Percentiles rank a stretch among this genome's conserved stretches.
These are phyloP conservation scores for Fomitopsis serialis DNA, from an alignment of 768 basidiomycete species.

Conservation along the genomic window DNA sequence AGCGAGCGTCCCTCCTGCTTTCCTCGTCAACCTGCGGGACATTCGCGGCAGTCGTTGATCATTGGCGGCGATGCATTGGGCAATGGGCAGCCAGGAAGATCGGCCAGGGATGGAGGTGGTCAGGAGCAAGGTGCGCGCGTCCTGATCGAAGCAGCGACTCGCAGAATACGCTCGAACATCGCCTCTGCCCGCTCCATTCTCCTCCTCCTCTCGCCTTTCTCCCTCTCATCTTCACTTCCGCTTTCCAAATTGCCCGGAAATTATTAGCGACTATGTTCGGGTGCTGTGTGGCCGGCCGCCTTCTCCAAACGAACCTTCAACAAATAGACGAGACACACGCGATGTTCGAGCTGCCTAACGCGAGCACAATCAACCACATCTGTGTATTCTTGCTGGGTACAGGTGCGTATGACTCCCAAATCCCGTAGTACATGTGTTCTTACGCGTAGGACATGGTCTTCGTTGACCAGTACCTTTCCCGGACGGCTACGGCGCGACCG, in stretches of 20 bases:
- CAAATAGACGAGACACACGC: slow-evolving; percentile 85
- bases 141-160: not conserved
- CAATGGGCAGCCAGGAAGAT: too few relatives aligned
- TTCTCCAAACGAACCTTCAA: slow-evolving; percentile 72
- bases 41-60: not conserved
- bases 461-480: slow-evolving; percentile 64
- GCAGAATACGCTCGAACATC: slow-evolving; percentile 4
- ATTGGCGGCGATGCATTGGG: too few relatives aligned
- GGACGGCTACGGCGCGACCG: slow-evolving; percentile 77
- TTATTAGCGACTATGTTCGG: slow-evolving; percentile 56
- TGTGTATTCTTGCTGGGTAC: slow-evolving; percentile 82
- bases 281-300: slow-evolving; percentile 73
- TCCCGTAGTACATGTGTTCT: not conserved
- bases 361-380: slow-evolving; percentile 75
- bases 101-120: not conserved
- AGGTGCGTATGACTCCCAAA: slow-evolving; percentile 34
- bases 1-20: not conserved
- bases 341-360: slow-evolving; percentile 66
- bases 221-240: not conserved
- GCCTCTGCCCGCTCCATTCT: too few relatives aligned
- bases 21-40: not conserved
- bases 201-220: not conserved
- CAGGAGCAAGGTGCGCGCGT: not conserved
- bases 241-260: too few relatives aligned
- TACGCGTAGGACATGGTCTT: not conserved